Conservation (phyloP, 2,329 filamentous ascomycete species). For the Claviceps humidiphila region DNA sequence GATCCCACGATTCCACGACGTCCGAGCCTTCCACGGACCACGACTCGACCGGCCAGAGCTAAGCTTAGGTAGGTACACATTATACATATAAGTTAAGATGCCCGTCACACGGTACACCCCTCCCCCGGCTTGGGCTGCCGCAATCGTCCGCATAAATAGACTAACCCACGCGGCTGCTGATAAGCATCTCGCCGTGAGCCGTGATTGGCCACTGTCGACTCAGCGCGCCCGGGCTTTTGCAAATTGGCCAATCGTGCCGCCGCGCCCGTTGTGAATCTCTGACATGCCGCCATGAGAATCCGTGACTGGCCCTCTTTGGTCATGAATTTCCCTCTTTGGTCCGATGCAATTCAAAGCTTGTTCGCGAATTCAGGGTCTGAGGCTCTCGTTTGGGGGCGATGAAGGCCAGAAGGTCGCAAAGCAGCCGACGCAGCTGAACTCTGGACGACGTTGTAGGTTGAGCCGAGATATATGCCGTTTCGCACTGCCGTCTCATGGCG, state of each 20-base stretch:
- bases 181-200: constrained; percentile 2
- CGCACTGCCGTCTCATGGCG: too few relatives aligned
- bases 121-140: not conserved
- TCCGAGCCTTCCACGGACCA: not conserved
- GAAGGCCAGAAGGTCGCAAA: too few relatives aligned
- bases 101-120: not conserved
- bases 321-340: not conserved
- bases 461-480: too few relatives aligned
- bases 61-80: too few relatives aligned
- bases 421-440: too few relatives aligned
- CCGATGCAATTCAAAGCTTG: too few relatives aligned
- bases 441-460: too few relatives aligned
- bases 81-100: not conserved
- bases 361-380: too few relatives aligned
- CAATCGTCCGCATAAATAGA: too few relatives aligned
- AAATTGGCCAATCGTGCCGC: too few relatives aligned
- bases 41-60: not conserved
- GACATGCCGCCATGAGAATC: constrained; percentile 4
- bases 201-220: not conserved
- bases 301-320: constrained; percentile 4
- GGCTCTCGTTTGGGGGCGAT: too few relatives aligned
- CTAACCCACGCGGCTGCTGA: constrained; percentile 1
- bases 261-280: not conserved
- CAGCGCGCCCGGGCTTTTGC: not conserved
- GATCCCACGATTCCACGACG: too few relatives aligned